Evolutionary conservation across 1,139 yeast genomes (phyloP), one percentile per base, ranked within the genome.

Genomic region (Suhomyces taliae): DNA sequence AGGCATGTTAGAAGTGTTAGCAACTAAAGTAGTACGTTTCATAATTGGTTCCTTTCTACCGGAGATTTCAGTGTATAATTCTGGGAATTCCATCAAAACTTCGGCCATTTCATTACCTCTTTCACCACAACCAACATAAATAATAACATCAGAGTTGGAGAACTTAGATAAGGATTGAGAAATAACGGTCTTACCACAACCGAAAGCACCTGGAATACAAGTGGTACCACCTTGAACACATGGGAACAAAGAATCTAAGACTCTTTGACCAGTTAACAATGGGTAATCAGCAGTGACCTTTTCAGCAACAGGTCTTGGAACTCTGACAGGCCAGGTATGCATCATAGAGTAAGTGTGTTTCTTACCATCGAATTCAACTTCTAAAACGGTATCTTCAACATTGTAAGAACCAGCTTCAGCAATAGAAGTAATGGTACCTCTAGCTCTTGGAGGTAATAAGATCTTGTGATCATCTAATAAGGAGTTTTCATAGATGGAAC

Each of bases 191-290:
- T 93, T 93, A 72, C 99, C 99, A 76, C 98, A 93, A 53, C 99
- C 99, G 63, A 93, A 93, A 53, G 99, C 99, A 72, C 99, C 99
- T 41, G 99, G 99, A 67, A 93, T 93, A 85, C 99, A 95, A 38
- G 99, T 93, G 44, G 99, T 93, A 78, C 99, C 99, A 76, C 99
- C 99, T 78, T 95, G 99, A 59, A 95, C 99, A 82, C 96, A 89
- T 45, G 99, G 99, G 82, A 93, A 95, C 57, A 93, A 81, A 35
- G 99, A 86, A 70, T 93, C 99, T 70, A 93, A 80, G 47, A 93
- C 99, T 80, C 99, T 89, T 78, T 93, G 99, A 61, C 99, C 99
- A 33, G 99, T 93, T 62, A 93, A 81, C 62, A 95, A 81, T 48
- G 99, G 99, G 69, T 87, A 82, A 70, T 91, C 93, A 41, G 99